phyloP scores from a whole-genome alignment of 371 early-diverging fungal species.

The Batrachochytrium dendrobatidis region DNA sequence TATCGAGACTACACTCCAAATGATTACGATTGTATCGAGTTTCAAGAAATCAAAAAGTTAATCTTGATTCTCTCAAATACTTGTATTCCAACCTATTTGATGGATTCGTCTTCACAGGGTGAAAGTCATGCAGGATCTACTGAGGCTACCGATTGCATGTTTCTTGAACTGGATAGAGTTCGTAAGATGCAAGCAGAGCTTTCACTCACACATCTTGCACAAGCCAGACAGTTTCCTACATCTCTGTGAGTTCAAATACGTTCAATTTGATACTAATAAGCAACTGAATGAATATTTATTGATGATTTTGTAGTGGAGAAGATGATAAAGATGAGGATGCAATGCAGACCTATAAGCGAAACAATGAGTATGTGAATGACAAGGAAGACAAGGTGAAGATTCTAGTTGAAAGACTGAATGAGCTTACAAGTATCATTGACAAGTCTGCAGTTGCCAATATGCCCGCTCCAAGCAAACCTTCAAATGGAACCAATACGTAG shows the following conservation, averaged over 20 bases:
- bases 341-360: neutral
- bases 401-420: neutral
- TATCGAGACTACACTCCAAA: no score
- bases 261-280: neutral
- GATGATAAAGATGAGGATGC: constrained; percentile 2
- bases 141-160: neutral
- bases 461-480: no score
- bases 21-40: no score
- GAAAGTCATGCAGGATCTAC: no score
- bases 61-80: no score
- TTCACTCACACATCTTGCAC: constrained; percentile 3
- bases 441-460: no score
- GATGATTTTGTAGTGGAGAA: neutral
- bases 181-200: constrained; percentile 5
- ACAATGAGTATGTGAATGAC: neutral
- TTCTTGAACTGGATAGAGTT: constrained; percentile 1
- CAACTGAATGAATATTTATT: neutral
- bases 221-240: constrained; percentile 1
- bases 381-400: constrained; percentile 4
- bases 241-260: neutral
- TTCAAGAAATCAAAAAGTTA: no score
- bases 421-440: no score
- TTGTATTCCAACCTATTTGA: no score
- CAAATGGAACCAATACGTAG: no score
- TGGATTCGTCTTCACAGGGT: no score